phyloP scores from a whole-genome alignment of 495 filamentous ascomycete species.

The Neurospora terricola region DNA sequence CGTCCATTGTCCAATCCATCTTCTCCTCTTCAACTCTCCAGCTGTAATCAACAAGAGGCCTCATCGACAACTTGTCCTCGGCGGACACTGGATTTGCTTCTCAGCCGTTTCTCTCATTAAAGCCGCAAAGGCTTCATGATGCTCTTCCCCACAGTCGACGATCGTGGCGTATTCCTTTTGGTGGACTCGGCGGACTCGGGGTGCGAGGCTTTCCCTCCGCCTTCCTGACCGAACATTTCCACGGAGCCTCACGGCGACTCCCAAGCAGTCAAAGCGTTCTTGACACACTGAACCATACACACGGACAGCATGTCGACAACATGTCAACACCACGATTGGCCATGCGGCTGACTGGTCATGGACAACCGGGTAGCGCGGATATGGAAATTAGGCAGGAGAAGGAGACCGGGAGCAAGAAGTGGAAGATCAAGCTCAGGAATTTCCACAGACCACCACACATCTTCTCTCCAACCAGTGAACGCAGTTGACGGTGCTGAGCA shows the following conservation, averaged over 20 bases:
- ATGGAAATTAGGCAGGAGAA: background rate
- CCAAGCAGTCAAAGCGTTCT: background rate
- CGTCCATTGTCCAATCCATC: background rate
- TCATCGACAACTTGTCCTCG: background rate
- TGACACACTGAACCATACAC: background rate
- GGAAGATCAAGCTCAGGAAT: too few relatives aligned
- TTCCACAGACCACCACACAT: too few relatives aligned
- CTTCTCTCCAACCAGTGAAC: too few relatives aligned
- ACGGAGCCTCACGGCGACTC: background rate
- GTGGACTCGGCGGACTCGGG: background rate
- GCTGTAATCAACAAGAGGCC: background rate
- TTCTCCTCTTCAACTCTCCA: background rate
- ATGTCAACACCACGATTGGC: background rate
- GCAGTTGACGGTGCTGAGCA: too few relatives aligned
- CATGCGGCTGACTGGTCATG: background rate
- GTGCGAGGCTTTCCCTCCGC: background rate
- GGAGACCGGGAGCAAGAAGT: background rate
- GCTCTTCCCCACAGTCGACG: background rate
- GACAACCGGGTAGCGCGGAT: background rate
- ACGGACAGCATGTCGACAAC: background rate
- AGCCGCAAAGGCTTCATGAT: background rate
- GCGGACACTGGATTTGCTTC: too few relatives aligned
- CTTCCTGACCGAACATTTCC: background rate
- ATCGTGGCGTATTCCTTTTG: background rate
- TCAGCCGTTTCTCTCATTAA: background rate